Evolutionary conservation across 257 asterid species (phyloP).

Genomic region (Solanum pinnatisectum): DNA sequence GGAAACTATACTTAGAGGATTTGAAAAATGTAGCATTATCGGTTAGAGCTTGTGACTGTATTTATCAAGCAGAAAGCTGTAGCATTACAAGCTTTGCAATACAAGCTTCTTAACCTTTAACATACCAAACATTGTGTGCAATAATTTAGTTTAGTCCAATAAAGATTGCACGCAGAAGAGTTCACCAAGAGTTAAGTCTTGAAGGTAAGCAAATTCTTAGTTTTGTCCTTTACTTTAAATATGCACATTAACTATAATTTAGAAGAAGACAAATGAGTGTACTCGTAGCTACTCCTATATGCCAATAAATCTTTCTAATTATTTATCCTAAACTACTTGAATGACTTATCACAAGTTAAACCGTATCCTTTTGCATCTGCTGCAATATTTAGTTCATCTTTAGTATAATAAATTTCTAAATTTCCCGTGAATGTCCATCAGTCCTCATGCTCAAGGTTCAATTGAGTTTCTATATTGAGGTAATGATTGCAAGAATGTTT

Average conservation of each 20-base stretch:
- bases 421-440: neutral
- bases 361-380: neutral
- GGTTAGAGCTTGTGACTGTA: neutral
- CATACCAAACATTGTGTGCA: neutral
- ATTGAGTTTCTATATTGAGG: neutral
- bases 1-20: neutral
- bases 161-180: neutral
- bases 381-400: neutral
- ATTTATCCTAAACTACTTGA: neutral
- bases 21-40: neutral
- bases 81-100: neutral
- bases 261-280: neutral
- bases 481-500: neutral
- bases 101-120: neutral
- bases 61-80: neutral
- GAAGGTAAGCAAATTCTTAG: neutral
- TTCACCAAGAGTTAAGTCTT: neutral
- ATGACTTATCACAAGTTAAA: neutral
- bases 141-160: neutral
- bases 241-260: neutral
- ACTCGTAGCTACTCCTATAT: neutral
- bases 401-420: neutral
- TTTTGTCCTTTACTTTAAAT: neutral
- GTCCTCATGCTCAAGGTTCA: neutral
- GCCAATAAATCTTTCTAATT: neutral